phyloP scores from a whole-genome alignment of 768 basidiomycete species.

The Agaricus subrufescens region DNA sequence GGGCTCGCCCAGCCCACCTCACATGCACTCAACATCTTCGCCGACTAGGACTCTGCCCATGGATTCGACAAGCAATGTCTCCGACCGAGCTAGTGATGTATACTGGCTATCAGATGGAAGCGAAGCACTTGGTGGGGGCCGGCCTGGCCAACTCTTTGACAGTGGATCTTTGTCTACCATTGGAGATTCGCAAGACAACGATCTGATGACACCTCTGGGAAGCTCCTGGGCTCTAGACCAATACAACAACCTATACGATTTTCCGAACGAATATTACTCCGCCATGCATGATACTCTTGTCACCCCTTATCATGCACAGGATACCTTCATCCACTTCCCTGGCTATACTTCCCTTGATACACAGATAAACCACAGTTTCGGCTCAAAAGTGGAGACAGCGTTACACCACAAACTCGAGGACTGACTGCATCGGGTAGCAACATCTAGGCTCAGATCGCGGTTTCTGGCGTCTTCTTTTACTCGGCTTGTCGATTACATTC shows the following conservation, averaged over 20 bases:
- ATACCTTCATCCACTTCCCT: background rate
- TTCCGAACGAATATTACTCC: background rate
- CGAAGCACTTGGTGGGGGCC: background rate
- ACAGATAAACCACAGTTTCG: background rate
- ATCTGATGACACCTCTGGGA: background rate
- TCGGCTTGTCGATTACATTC: background rate
- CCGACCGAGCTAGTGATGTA: background rate
- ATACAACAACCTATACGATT: constrained; percentile 7
- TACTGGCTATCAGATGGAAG: background rate
- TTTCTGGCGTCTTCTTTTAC: background rate
- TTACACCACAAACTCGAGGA: background rate
- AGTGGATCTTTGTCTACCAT: background rate
- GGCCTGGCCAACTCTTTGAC: constrained; percentile 7
- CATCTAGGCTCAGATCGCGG: background rate
- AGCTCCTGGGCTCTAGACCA: constrained; percentile 10
- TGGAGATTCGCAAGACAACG: background rate
- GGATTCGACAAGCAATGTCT: background rate
- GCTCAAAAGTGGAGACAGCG: background rate
- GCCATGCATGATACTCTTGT: background rate
- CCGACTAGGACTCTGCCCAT: background rate
- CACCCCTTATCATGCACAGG: background rate
- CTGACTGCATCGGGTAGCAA: no score
- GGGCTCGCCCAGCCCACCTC: background rate
- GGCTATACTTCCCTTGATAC: background rate
- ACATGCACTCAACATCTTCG: background rate